These are phyloP conservation scores for Lecanosticta acicola DNA, from an alignment of 2,329 filamentous ascomycete species.

Conservation along the genomic window DNA sequence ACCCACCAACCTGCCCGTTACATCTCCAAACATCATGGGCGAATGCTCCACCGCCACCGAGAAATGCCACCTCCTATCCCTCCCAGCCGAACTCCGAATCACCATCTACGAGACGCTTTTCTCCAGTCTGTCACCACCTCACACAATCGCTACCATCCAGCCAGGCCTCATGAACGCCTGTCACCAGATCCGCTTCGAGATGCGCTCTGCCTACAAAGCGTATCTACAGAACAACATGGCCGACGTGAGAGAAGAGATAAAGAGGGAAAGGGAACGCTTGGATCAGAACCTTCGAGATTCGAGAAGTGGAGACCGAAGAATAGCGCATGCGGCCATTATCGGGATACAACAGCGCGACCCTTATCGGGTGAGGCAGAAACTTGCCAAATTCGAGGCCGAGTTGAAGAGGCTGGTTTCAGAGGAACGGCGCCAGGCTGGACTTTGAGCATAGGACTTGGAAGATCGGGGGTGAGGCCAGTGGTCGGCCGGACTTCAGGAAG, in stretches of 20 bases:
- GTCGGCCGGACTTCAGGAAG: too few species aligned
- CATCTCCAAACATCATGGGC: too few species aligned
- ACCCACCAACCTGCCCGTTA: background rate
- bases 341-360: too few species aligned
- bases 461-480: too few species aligned
- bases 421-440: too few species aligned
- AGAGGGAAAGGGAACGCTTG: background rate
- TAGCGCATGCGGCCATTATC: too few species aligned
- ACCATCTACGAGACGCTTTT: conserved; percentile 1
- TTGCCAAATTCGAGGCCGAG: too few species aligned
- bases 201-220: background rate
- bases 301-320: too few species aligned
- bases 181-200: background rate
- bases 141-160: background rate
- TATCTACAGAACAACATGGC: background rate
- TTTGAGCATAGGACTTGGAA: too few species aligned
- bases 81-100: conserved; percentile 4
- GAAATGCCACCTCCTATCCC: background rate
- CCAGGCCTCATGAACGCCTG: background rate
- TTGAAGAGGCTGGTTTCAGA: too few species aligned
- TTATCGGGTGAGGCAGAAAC: too few species aligned
- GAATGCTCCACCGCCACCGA: background rate
- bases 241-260: background rate
- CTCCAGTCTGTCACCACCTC: background rate
- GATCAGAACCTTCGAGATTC: too few species aligned